These are phyloP conservation scores for Buddleja alternifolia DNA, from an alignment of 257 asterid species.

Conservation along the genomic window DNA sequence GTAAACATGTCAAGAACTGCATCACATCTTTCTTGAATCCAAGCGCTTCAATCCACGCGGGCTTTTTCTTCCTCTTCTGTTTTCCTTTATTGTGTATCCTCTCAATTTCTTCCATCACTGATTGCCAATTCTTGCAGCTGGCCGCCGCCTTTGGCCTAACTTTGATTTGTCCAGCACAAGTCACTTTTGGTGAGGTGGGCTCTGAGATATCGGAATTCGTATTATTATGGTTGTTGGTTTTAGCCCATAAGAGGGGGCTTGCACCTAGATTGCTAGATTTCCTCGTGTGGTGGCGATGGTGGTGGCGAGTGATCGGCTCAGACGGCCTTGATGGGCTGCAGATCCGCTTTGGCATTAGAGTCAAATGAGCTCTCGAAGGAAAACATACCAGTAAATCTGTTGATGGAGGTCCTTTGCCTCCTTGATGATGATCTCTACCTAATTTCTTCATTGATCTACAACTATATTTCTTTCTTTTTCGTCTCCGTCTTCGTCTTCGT, in stretches of 20 bases:
- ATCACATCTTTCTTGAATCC: constrained; percentile 78
- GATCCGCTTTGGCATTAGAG: constrained; percentile 76
- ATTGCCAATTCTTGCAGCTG: constrained; percentile 79
- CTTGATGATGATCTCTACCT: constrained; percentile 63
- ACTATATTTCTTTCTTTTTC: no score
- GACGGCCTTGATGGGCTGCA: constrained; percentile 79
- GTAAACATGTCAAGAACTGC: constrained; percentile 79
- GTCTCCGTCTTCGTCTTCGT: not conserved
- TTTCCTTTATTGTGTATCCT: constrained; percentile 57
- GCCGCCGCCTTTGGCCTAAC: constrained; percentile 60
- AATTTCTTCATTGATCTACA: constrained; percentile 58
- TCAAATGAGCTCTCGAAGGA: constrained; percentile 81
- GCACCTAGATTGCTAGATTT: constrained; percentile 27
- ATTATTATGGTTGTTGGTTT: constrained; percentile 33
- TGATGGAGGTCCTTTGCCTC: constrained; percentile 73
- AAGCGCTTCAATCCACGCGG: constrained; percentile 62
- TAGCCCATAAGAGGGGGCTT: constrained; percentile 64
- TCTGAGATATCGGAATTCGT: constrained; percentile 51
- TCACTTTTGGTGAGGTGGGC: constrained; percentile 86
- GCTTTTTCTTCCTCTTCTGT: constrained; percentile 42
- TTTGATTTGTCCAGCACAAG: constrained; percentile 90
- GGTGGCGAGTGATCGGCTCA: constrained; percentile 43
- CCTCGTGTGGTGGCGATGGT: constrained; percentile 37
- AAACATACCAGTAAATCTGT: constrained; percentile 82
- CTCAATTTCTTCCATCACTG: constrained; percentile 95